Conservation (phyloP, 2,329 filamentous ascomycete genomes). For the Beauveria medogensis region DNA sequence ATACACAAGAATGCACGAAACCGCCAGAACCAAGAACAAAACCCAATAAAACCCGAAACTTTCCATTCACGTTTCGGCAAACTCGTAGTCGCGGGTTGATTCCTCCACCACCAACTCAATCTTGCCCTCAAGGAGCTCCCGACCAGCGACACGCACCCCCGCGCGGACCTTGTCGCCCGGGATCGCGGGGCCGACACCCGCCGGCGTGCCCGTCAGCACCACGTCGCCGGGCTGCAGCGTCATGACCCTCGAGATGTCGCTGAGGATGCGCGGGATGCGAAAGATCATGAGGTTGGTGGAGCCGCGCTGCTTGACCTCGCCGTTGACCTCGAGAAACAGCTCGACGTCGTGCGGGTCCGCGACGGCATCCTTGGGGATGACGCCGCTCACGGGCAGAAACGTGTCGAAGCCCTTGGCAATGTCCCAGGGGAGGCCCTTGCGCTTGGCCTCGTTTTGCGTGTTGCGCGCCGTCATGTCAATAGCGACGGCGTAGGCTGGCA, state of each 20-base stretch:
- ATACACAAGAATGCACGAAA: neutral
- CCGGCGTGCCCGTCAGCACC: slow-evolving; percentile 92
- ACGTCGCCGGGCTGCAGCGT: slow-evolving; percentile 86
- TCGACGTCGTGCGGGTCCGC: slow-evolving; percentile 82
- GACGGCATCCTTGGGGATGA: slow-evolving; percentile 73
- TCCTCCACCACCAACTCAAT: slow-evolving; percentile 81
- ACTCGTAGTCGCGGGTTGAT: slow-evolving; percentile 68
- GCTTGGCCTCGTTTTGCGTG: slow-evolving; percentile 92
- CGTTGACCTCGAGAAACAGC: slow-evolving; percentile 79
- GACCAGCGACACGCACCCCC: slow-evolving; percentile 69
- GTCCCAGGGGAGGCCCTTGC: slow-evolving; percentile 90
- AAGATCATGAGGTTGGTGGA: slow-evolving; percentile 94
- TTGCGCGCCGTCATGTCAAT: slow-evolving; percentile 98
- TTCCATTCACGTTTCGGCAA: slow-evolving; percentile 54
- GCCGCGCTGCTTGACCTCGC: slow-evolving; percentile 69
- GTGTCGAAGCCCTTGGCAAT: slow-evolving; percentile 98
- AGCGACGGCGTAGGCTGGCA: slow-evolving; percentile 70
- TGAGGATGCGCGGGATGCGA: slow-evolving; percentile 75
- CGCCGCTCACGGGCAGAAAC: slow-evolving; percentile 77
- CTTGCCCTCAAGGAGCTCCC: slow-evolving; percentile 74
- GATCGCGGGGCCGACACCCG: slow-evolving; percentile 81
- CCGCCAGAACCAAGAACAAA: neutral
- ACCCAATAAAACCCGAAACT: too few species aligned
- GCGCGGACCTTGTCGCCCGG: slow-evolving; percentile 83
- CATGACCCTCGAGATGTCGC: slow-evolving; percentile 93